Evolutionary conservation across 192 early-diverging fungal genomes (phyloP).

Genomic region (Coemansia sp.): DNA sequence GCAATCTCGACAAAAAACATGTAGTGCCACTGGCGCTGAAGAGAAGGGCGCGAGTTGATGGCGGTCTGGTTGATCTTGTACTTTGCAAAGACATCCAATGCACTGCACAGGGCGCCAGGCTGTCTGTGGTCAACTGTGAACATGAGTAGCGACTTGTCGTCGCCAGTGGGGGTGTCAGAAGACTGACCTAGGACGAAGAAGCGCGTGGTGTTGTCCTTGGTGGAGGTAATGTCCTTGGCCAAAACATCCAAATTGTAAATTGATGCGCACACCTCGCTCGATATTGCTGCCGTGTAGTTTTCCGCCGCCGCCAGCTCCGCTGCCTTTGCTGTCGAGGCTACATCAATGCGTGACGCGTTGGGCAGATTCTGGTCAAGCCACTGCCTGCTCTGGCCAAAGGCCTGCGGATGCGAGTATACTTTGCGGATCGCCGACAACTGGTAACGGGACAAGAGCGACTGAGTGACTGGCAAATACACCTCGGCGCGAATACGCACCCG

Average conservation of each 20-base stretch:
- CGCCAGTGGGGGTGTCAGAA: conserved; percentile 59
- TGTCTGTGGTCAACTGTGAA: conserved; percentile 90
- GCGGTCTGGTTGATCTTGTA: conserved; percentile 79
- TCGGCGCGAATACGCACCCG: conserved; percentile 69
- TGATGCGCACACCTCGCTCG: conserved; percentile 69
- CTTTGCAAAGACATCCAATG: conserved; percentile 77
- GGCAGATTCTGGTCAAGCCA: conserved; percentile 74
- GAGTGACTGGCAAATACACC: conserved; percentile 76
- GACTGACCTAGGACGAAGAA: conserved; percentile 83
- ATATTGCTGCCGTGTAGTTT: conserved; percentile 73
- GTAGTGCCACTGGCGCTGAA: conserved; percentile 82
- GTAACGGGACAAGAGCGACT: conserved; percentile 72
- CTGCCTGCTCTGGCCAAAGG: conserved; percentile 72
- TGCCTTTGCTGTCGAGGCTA: conserved; percentile 79
- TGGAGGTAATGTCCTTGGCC: conserved; percentile 73
- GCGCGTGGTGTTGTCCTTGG: conserved; percentile 81
- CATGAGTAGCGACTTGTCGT: conserved; percentile 74
- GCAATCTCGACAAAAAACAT: conserved; percentile 89
- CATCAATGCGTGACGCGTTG: conserved; percentile 64
- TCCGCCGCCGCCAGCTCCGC: conserved; percentile 82
- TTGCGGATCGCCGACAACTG: conserved; percentile 61
- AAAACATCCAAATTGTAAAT: conserved; percentile 77
- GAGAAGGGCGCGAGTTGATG: conserved; percentile 85
- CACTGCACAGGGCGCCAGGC: conserved; percentile 83
- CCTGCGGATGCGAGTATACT: conserved; percentile 75